Conservation (phyloP, 805 yeast species). For the Ascoidea tarda region DNA sequence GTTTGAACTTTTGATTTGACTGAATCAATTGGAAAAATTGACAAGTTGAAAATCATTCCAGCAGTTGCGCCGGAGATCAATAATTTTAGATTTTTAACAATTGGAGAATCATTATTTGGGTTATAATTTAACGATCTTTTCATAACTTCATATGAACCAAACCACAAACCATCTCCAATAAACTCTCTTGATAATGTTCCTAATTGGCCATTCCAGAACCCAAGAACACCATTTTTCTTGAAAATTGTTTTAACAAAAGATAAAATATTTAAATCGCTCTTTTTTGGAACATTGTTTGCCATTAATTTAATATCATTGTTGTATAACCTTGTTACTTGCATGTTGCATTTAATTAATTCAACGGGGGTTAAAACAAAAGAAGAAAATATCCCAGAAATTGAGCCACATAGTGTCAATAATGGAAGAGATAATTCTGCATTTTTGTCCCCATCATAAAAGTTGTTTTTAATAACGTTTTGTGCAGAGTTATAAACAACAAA, state of each 20-base stretch:
- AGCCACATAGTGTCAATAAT: constrained; percentile 38
- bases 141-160: constrained; percentile 61
- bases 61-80: constrained; percentile 69
- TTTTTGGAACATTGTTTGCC: constrained; percentile 17
- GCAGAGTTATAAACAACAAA: constrained; percentile 31
- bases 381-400: constrained; percentile 68
- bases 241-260: no score
- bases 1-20: constrained; percentile 81
- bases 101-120: constrained; percentile 9
- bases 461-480: constrained; percentile 25
- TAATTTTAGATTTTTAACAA: background rate
- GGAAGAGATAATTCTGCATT: constrained; percentile 17
- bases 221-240: constrained; percentile 33
- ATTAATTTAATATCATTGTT: constrained; percentile 3
- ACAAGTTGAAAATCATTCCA: constrained; percentile 67
- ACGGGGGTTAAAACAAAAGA: constrained; percentile 81
- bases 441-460: constrained; percentile 8
- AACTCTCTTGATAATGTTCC: constrained; percentile 74
- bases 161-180: constrained; percentile 90
- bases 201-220: constrained; percentile 65
- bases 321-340: constrained; percentile 43
- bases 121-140: constrained; percentile 13
- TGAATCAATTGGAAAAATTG: constrained; percentile 83
- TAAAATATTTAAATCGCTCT: constrained; percentile 22
- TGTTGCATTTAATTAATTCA: constrained; percentile 78